Conservation (phyloP, 371 early-diverging fungal genomes). For the Rhizopus delemar region DNA sequence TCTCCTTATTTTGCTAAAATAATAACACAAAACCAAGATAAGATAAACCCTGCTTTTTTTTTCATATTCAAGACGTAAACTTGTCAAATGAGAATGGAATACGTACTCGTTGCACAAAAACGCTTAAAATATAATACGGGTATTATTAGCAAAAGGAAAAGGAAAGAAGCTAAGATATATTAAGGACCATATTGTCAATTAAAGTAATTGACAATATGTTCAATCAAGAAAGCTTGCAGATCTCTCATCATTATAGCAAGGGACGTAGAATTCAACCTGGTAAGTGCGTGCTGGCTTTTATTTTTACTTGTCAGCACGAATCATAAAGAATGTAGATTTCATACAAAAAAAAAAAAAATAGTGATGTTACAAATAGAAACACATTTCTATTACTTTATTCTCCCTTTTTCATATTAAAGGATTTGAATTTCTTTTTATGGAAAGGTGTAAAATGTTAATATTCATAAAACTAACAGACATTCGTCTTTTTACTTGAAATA, state of each 20-base stretch:
- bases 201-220: conserved; percentile 24
- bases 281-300: no score
- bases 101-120: no score
- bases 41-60: neutral
- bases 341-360: no score
- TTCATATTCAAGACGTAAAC: conserved; percentile 2
- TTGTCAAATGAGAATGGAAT: neutral
- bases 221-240: conserved; percentile 4
- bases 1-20: neutral
- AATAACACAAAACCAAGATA: no score
- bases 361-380: neutral
- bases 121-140: neutral
- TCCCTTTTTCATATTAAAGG: neutral
- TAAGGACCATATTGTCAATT: conserved; percentile 18
- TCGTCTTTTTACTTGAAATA: neutral
- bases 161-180: neutral
- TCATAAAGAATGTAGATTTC: no score
- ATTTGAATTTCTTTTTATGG: neutral
- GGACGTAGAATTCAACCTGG: no score
- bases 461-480: no score
- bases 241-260: conserved; percentile 2
- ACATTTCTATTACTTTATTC: neutral
- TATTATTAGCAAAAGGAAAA: neutral
- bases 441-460: no score
- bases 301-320: no score